Evolutionary conservation across 1,139 yeast species (phyloP).

Genomic region (Blastobotrys persicus): DNA sequence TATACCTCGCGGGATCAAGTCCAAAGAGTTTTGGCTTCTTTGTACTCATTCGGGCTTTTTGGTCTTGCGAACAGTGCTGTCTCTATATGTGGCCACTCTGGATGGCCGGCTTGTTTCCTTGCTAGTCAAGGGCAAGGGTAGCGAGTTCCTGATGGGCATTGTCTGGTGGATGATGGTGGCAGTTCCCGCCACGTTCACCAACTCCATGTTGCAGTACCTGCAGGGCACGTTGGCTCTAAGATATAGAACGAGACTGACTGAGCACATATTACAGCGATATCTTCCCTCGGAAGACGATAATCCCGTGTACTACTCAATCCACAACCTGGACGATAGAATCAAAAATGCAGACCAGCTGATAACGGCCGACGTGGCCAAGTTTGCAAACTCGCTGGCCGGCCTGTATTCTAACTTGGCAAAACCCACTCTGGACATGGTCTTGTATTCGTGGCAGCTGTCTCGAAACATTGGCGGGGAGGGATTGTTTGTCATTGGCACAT

Average conservation of each 20-base stretch:
- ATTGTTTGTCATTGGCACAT: conserved; percentile 71
- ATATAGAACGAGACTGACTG: conserved; percentile 65
- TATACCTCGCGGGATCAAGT: conserved; percentile 37
- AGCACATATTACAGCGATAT: conserved; percentile 61
- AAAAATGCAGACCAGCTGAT: conserved; percentile 81
- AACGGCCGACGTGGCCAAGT: conserved; percentile 73
- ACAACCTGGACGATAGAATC: conserved; percentile 59
- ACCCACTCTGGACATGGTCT: conserved; percentile 75
- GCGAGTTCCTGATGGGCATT: conserved; percentile 60
- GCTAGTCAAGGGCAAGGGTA: conserved; percentile 68
- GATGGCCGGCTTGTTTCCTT: conserved; percentile 88
- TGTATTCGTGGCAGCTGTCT: conserved; percentile 80
- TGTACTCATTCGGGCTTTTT: conserved; percentile 59
- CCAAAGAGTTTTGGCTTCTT: conserved; percentile 44
- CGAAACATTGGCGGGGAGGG: conserved; percentile 81
- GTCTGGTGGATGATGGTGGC: conserved; percentile 84
- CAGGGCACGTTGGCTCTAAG: conserved; percentile 65
- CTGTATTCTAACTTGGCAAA: conserved; percentile 85
- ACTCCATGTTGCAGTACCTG: conserved; percentile 69
- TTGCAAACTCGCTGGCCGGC: conserved; percentile 67
- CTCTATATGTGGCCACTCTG: conserved; percentile 79
- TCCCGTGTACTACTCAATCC: conserved; percentile 49
- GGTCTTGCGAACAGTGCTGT: conserved; percentile 66
- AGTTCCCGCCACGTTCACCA: conserved; percentile 79
- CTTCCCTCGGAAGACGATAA: conserved; percentile 46